These are phyloP conservation scores for Cyclotella choctawhatcheeana DNA, from an alignment of 108 stramenopile genomes.

Conservation along the genomic window DNA sequence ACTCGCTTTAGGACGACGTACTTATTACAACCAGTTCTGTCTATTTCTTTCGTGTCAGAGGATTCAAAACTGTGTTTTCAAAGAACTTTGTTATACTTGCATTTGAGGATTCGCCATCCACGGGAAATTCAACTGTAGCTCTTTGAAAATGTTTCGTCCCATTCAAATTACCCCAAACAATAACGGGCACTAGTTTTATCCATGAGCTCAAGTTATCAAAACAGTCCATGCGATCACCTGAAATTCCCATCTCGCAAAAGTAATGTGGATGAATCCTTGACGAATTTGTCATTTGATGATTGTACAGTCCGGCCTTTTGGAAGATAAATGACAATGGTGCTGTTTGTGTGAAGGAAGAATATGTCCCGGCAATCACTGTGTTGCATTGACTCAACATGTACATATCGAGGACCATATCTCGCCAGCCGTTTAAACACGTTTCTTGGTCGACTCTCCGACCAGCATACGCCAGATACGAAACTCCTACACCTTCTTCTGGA, in stretches of 20 bases:
- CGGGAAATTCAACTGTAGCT: neutral
- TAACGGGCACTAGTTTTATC: neutral
- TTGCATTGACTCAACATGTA: conserved; percentile 47
- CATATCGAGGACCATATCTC: conserved; percentile 56
- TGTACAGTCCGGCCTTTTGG: conserved; percentile 1
- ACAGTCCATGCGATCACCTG: conserved; percentile 5
- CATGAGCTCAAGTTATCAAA: neutral
- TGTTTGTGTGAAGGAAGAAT: conserved; percentile 7
- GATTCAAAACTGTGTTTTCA: neutral
- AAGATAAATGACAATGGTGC: conserved; percentile 11
- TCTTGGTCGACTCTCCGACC: neutral
- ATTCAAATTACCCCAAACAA: neutral
- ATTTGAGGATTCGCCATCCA: neutral
- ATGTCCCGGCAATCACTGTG: conserved; percentile 49
- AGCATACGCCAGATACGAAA: conserved; percentile 4
- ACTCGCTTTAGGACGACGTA: too few species aligned
- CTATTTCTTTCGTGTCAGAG: too few species aligned
- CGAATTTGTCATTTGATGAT: neutral
- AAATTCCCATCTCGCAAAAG: conserved; percentile 11
- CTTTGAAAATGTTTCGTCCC: neutral
- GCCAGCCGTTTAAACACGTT: conserved; percentile 36
- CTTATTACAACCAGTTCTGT: too few species aligned
- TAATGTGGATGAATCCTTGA: conserved; percentile 9
- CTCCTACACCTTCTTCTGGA: conserved; percentile 4
- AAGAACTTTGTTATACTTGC: neutral